Evolutionary conservation across 306 rosid genomes (phyloP), one percentile per base, ranked within the genome.

Genomic region (Cajanus cajan): DNA sequence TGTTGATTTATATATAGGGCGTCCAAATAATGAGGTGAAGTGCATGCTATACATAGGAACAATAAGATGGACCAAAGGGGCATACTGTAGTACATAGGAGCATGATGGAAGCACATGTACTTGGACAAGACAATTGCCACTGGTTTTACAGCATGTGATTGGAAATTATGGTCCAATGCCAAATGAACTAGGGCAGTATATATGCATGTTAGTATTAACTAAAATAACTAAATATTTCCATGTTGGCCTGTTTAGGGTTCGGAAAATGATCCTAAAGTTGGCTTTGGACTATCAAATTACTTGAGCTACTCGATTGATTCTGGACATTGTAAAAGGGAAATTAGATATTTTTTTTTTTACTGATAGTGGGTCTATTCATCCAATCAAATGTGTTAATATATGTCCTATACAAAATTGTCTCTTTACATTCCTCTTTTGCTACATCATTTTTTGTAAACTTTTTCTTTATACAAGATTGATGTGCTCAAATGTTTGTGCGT

Each of bases 71-170:
- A 34, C 21, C 69, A 34, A 63, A 62, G 44, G 25, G 34, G 19
- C 36, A 13, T 2, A 25, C 39, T 13, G 15, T 58, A 24, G 65
- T 4, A 58, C 62, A 54, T 12, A 25, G 16, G 64, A 54, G 62
- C 28, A 24, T 54, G 62, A 22, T 55, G 34, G 63, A 25, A 58
- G 25, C 66, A 58, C 66, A 25, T 33, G 41, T 15, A 15, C 24
- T 31, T 43, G 24, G 6, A 62, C 14, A n/a, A 63, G 25, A 34
- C 44, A 64, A 64, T 12, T 7, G n/a, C 8, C 70, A 64, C 70
- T 64, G 48, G 70, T 64, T 31, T 58, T 64, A 18, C 10, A 64
- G n/a, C n/a, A 64, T 64, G n/a, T 64, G 70, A 62, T 14, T 34
- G 44, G 3, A 62, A 71, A 72, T 72, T 43, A 57, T 59, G 62